Evolutionary conservation across 352 stramenopile species (phyloP), one percentile per base, ranked within the genome.

Genomic region (Phytophthora sansomeana): DNA sequence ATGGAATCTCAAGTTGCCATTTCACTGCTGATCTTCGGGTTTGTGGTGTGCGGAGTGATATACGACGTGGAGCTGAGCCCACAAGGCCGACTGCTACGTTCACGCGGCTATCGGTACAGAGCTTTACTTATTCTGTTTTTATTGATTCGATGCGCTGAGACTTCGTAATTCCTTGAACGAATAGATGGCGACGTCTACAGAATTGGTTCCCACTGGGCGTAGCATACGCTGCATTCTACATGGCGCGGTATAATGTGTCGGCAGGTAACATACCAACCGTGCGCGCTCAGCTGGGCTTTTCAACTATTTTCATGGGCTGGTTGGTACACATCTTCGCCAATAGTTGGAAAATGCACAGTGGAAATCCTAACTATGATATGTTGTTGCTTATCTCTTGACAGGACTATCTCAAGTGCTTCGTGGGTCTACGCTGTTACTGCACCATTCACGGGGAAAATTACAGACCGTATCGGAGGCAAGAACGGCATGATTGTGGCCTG

Each of bases 121-220:
- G 19, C 7, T n/a, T 28, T 17, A 3, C 17, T 70, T 28, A 69
- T 17, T 2, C 1, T 24, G 19, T 49, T 44, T 28, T 60, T 35
- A 3, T 46, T 5, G 24, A 67, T 9, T 44, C 39, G 39, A 26
- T 29, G 21, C 17, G 16, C 16, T 47, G 19, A 47, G 8, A 26
- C n/a, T 2, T 16, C 21, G 5, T 24, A n/a, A 26, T 24, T 24
- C 21, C 21, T 24, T 24, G 21, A 24, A 24, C 21, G 36, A 42
- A 5, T 48, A 82, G 76, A 73, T 91, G 80, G 81, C 78, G 84
- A 17, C 80, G 84, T 33, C 69, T 91, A 21, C 72, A 85, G 59
- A 91, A 93, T 59, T 91, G 80, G 80, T 89, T 93, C 64, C 81
- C 84, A 5, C 87, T 93, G 78, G 82, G 85, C 38, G 58, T 91